Evolutionary conservation across 2,329 filamentous ascomycete species (phyloP), one percentile per base, ranked within the genome.

Genomic region (Ciborinia camelliae): DNA sequence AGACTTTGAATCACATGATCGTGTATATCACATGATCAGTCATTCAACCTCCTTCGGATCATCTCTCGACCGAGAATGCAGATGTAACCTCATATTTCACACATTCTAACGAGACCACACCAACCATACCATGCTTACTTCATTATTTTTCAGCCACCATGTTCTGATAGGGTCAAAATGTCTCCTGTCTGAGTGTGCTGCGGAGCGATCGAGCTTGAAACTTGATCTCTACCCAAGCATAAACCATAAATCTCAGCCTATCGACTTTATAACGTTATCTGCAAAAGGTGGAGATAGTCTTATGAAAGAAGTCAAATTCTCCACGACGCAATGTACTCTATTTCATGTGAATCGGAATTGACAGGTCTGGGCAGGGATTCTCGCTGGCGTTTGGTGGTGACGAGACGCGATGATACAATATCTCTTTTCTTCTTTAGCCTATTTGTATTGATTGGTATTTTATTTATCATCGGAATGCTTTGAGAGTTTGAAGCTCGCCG

Each of bases 51-150:
- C 43, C n/a, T 32, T 12, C 55, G 55, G 41, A 58, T 47, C 30
- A 58, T 58, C 55, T 47, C 41, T n/a, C 20, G 7, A 58, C 55
- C 55, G 55, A 58, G 8, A 26, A 18, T 58, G 30, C 20, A 52
- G 50, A 23, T 52, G 55, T 18, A 58, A 47, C 28, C 30, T 58
- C n/a, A n/a, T n/a, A n/a, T n/a, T n/a, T n/a, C n/a, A 23, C 35
- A 18, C 4, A 47, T 26, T 35, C 12, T 14, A 53, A 37, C 1
- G 30, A 58, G 10, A 26, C 2, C 20, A 47, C 12, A 47, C 28
- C n/a, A n/a, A 26, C 18, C 54, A 57, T 37, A 14, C 18, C 26
- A 28, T 32, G 28, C 15, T 39, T 37, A 30, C 26, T 14, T 26
- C 28, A 30, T 30, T 3, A 0, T 10, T 20, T 20, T 50, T 35